A percentile compares a stretch with the other conserved stretches of the same genome.
These are phyloP conservation scores for Telopea speciosissima DNA, from an alignment of 177 flowering plant species.

Conservation along the genomic window DNA sequence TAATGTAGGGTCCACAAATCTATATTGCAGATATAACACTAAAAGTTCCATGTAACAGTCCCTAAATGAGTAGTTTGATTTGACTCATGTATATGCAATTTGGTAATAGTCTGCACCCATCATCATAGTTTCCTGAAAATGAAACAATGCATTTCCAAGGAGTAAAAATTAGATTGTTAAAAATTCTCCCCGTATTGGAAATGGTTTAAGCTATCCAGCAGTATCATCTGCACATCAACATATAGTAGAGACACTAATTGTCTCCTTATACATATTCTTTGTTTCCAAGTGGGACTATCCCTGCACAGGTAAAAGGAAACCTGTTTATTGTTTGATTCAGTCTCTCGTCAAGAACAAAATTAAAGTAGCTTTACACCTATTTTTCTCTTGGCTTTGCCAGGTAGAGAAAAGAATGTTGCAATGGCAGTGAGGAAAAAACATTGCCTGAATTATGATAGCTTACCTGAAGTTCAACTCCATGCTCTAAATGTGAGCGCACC, in stretches of 20 bases:
- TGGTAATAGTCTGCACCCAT: conserved; percentile 99
- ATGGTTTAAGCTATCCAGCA: not conserved
- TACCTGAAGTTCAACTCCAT: conserved; percentile 46
- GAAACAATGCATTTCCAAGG: not conserved
- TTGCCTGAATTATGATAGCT: not conserved
- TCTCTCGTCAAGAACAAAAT: not conserved
- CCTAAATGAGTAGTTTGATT: not conserved
- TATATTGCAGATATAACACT: not conserved
- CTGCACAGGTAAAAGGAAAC: not conserved
- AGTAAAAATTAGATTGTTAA: not conserved
- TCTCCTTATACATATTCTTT: no score
- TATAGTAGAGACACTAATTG: no score
- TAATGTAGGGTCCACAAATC: not conserved
- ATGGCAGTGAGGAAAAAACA: not conserved
- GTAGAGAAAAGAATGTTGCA: not conserved
- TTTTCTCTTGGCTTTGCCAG: not conserved
- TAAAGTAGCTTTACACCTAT: not conserved
- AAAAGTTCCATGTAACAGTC: not conserved
- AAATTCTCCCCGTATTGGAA: not conserved
- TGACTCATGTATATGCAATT: conserved; percentile 29
- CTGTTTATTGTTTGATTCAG: not conserved
- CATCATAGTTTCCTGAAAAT: conserved; percentile 91
- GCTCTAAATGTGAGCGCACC: conserved; percentile 44
- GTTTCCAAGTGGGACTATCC: not conserved
- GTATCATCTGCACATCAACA: not conserved